These are phyloP conservation scores for Hura crepitans DNA, from an alignment of 441 rosid species.

Conservation along the genomic window DNA sequence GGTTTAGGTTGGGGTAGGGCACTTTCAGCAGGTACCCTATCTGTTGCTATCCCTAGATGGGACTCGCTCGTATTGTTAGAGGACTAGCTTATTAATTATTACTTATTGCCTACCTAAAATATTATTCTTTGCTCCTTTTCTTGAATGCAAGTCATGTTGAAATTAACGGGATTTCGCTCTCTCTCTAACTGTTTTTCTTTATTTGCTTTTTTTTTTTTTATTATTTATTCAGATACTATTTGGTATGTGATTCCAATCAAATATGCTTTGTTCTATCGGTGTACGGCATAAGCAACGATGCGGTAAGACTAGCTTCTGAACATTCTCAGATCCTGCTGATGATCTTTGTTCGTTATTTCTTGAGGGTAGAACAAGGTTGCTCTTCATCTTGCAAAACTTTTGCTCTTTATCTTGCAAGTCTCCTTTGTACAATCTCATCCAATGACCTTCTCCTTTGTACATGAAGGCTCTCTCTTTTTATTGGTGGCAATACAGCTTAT, in stretches of 20 bases:
- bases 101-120: background rate
- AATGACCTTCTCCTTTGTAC: background rate
- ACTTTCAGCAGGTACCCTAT: no score
- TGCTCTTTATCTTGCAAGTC: no score
- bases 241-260: conserved; percentile 63
- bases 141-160: background rate
- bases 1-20: no score
- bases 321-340: background rate
- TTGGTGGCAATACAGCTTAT: no score
- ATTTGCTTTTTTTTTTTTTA: background rate
- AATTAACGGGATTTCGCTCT: no score
- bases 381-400: background rate
- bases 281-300: conserved; percentile 44
- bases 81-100: background rate
- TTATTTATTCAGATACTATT: conserved; percentile 46
- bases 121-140: background rate
- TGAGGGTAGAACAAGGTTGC: background rate
- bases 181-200: background rate
- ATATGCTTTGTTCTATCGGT: conserved; percentile 53
- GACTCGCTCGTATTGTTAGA: background rate
- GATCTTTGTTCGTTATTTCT: background rate
- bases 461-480: no score
- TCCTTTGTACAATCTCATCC: no score
- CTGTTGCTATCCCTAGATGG: no score
- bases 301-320: conserved; percentile 38